Conservation (phyloP, 306 rosid genomes). For the Pyrus betulifolia region DNA sequence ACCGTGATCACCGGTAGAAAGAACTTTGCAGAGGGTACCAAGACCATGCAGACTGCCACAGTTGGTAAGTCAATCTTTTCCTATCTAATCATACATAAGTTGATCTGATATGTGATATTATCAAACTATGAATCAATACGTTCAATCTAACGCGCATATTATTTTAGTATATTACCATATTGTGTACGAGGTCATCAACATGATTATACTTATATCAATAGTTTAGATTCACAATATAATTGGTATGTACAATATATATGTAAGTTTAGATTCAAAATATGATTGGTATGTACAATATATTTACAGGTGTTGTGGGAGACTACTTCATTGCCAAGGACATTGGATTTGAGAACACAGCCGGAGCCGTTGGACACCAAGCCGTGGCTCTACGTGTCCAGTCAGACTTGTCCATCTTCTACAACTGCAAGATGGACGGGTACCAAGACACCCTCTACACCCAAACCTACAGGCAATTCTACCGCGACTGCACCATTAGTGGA, state of each 20-base stretch:
- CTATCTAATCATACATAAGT: background rate
- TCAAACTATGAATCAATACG: background rate
- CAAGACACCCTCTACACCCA: constrained; percentile 52
- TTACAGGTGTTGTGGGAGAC: constrained; percentile 41
- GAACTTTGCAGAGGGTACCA: constrained; percentile 40
- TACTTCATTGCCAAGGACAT: constrained; percentile 56
- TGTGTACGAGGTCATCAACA: background rate
- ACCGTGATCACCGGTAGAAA: constrained; percentile 40
- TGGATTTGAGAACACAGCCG: constrained; percentile 57
- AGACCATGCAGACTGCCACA: constrained; percentile 50
- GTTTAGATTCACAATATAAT: background rate
- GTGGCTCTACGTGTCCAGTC: constrained; percentile 44
- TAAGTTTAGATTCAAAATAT: background rate
- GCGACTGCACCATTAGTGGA: constrained; percentile 42
- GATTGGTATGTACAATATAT: background rate
- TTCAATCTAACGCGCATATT: background rate
- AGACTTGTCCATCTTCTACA: constrained; percentile 39
- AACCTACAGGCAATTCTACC: constrained; percentile 49
- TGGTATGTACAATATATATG: background rate
- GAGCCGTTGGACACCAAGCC: constrained; percentile 39
- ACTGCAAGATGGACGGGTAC: constrained; percentile 46
- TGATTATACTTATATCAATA: background rate
- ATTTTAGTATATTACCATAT: background rate
- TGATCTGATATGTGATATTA: background rate
- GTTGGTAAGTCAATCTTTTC: constrained; percentile 32